Evolutionary conservation across 192 early-diverging fungal genomes (phyloP).

Genomic region (Bifiguratus adelaidae): DNA sequence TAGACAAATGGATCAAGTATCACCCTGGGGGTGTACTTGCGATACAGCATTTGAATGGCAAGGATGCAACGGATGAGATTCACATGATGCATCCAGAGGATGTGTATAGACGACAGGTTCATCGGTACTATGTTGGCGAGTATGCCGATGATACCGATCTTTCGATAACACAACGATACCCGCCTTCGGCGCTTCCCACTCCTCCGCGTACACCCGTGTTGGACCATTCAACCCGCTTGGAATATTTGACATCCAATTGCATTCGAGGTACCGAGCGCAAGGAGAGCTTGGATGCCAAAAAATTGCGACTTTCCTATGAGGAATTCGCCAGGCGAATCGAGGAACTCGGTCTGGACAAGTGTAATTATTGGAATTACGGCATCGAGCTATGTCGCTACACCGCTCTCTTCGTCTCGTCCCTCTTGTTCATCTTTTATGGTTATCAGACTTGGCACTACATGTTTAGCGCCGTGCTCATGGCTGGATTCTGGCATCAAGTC

Average conservation of each 20-base stretch:
- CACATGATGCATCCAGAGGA: conserved; percentile 73
- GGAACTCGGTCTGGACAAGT: conserved; percentile 51
- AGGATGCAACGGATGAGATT: conserved; percentile 88
- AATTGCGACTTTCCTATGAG: conserved; percentile 31
- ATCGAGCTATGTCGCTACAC: conserved; percentile 38
- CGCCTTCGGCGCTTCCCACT: not conserved
- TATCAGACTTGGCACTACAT: conserved; percentile 37
- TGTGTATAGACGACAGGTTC: conserved; percentile 65
- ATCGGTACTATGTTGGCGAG: conserved; percentile 72
- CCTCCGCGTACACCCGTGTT: no score
- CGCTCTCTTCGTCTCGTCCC: conserved; percentile 25
- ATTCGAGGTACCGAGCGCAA: no score
- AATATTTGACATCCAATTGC: no score
- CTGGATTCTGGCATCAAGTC: conserved; percentile 81
- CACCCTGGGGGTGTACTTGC: conserved; percentile 94
- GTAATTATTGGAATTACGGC: conserved; percentile 39
- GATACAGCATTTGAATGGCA: conserved; percentile 77
- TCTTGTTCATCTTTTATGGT: conserved; percentile 32
- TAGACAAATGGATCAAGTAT: conserved; percentile 65
- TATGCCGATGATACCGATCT: conserved; percentile 19
- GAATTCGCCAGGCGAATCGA: conserved; percentile 54
- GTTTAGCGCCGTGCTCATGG: conserved; percentile 46
- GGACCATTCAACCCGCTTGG: not conserved
- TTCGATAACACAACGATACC: not conserved
- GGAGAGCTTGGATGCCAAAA: not conserved